Conservation (phyloP, 192 early-diverging fungal genomes). For the Allomyces arbusculus region DNA sequence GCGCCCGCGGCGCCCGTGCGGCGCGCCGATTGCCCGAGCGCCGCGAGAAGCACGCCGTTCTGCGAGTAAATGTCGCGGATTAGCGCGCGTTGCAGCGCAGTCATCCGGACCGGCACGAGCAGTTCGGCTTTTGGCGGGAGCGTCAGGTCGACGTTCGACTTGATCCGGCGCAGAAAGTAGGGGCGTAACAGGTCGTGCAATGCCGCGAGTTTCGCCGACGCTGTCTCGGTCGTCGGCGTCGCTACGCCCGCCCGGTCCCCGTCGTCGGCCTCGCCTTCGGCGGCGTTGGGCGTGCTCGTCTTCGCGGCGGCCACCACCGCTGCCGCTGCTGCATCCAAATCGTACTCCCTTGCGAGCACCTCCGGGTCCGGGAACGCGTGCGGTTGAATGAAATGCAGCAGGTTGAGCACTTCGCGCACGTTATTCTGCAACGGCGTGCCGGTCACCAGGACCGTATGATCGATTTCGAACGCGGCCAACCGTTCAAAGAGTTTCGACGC, state of each 20-base stretch:
- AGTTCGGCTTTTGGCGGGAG: conserved; percentile 37
- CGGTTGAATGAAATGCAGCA: conserved; percentile 50
- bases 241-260: conserved; percentile 6
- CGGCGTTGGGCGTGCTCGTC: too few species aligned
- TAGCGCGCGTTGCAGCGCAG: conserved; percentile 41
- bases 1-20: neutral
- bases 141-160: conserved; percentile 29
- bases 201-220: conserved; percentile 22
- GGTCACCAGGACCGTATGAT: conserved; percentile 39
- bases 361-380: conserved; percentile 32
- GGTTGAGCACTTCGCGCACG: conserved; percentile 46
- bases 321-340: neutral
- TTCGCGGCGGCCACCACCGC: neutral
- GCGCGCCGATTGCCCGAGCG: neutral
- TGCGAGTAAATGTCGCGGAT: conserved; percentile 39
- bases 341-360: conserved; percentile 27
- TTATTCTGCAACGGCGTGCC: conserved; percentile 53
- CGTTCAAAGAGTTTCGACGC: conserved; percentile 30
- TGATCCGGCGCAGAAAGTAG: conserved; percentile 52
- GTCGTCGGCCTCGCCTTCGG: conserved; percentile 4
- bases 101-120: conserved; percentile 49
- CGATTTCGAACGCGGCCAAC: conserved; percentile 22
- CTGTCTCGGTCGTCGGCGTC: neutral
- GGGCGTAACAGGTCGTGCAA: conserved; percentile 43
- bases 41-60: conserved; percentile 22